A percentile compares a stretch with the other conserved stretches of the same genome.
Evolutionary conservation across 805 yeast genomes (phyloP).

Genomic region (Brettanomyces naardenensis): DNA sequence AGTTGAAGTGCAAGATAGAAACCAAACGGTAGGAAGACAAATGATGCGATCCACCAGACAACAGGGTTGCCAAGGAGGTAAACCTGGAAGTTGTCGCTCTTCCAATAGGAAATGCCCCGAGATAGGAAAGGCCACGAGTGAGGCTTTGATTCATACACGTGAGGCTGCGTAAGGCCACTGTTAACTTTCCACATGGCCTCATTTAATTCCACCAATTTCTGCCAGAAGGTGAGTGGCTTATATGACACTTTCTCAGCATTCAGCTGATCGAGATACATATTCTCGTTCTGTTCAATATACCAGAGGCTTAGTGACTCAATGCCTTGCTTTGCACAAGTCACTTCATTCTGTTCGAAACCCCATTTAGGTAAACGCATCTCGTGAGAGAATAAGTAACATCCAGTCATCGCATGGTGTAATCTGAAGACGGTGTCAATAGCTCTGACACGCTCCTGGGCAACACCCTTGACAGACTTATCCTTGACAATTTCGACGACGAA

Average conservation of each 20-base stretch:
- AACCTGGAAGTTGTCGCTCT: constrained; percentile 42
- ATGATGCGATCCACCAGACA: constrained; percentile 67
- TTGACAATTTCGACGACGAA: constrained; percentile 68
- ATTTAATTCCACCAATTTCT: constrained; percentile 60
- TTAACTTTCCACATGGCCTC: constrained; percentile 72
- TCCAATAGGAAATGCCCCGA: constrained; percentile 84
- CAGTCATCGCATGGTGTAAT: constrained; percentile 73
- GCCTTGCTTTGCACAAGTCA: constrained; percentile 71
- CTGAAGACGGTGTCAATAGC: constrained; percentile 68
- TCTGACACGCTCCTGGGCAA: constrained; percentile 46
- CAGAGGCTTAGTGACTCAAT: constrained; percentile 51
- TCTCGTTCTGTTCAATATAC: constrained; percentile 67
- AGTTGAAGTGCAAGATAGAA: constrained; percentile 39
- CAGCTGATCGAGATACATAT: constrained; percentile 33
- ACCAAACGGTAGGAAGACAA: constrained; percentile 41
- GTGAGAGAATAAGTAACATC: constrained; percentile 70
- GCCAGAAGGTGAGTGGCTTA: constrained; percentile 42
- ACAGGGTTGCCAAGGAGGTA: constrained; percentile 76
- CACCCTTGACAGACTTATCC: constrained; percentile 39
- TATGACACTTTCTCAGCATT: constrained; percentile 47
- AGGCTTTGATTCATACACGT: constrained; percentile 66
- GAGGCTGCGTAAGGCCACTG: constrained; percentile 59
- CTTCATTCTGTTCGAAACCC: constrained; percentile 84
- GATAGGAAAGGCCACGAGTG: constrained; percentile 63
- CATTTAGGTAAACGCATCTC: constrained; percentile 70